Evolutionary conservation across 148 eudicot species (phyloP).

Genomic region (Cornus kousa): DNA sequence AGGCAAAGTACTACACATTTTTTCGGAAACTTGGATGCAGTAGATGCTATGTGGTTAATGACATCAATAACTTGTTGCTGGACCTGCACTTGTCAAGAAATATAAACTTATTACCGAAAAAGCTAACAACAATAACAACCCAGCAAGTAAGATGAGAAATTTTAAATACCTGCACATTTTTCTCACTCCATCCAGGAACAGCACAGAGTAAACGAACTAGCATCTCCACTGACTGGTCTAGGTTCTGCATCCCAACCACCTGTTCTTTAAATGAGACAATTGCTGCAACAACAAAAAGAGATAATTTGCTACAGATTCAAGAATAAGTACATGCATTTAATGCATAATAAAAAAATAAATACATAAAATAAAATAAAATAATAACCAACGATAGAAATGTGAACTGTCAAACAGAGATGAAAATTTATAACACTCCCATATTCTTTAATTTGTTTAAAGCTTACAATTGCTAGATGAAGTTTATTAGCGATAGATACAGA

Average conservation of each 20-base stretch:
- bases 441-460: no score
- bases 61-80: constrained; percentile 96
- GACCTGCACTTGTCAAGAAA: constrained; percentile 56
- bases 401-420: no score
- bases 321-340: neutral
- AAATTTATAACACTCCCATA: no score
- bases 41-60: constrained; percentile 69
- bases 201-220: constrained; percentile 87
- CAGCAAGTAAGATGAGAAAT: no score
- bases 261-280: constrained; percentile 82
- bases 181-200: constrained; percentile 98
- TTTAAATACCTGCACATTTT: constrained; percentile 81
- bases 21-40: constrained; percentile 82
- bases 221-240: constrained; percentile 84
- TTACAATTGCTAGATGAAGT: no score
- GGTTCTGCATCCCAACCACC: constrained; percentile 70
- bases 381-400: no score
- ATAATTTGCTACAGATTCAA: neutral
- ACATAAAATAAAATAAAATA: no score
- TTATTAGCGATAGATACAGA: no score
- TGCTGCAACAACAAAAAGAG: constrained; percentile 45
- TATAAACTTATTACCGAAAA: neutral
- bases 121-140: neutral
- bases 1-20: constrained; percentile 98
- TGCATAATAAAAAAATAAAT: neutral